Evolutionary conservation across 176 grass and related monocot genomes (phyloP), one percentile per base, ranked within the genome.

Genomic region (Canna indica): DNA sequence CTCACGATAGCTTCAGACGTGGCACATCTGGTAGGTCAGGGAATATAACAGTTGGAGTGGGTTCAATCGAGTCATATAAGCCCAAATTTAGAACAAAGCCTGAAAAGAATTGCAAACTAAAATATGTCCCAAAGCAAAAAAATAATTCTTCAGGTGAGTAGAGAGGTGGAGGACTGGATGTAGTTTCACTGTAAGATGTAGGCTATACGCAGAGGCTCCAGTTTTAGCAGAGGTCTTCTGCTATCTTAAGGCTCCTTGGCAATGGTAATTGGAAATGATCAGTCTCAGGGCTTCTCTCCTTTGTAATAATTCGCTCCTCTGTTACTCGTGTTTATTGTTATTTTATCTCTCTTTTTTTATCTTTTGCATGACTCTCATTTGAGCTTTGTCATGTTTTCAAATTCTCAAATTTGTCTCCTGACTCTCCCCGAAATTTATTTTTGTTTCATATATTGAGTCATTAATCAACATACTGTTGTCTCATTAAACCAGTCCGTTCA

Each of bases 161-260:
- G 32, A 25, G 38, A 29, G 15, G 1, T 32, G 65, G 20, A 4
- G 38, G n/a, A n/a, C n/a, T n/a, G n/a, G n/a, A n/a, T 61, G 38
- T 25, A 54, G 62, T 35, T 66, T 70, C 67, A 77, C n/a, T 24
- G 26, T 59, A 31, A 60, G n/a, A 59, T 74, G 36, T 45, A 29
- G 36, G 20, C 24, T 76, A 53, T 17, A 44, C 45, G 60, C 41
- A 68, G 72, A 67, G 66, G 67, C 71, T 69, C 62, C 64, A 33
- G 70, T 78, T 83, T 75, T 80, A 68, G 38, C 30, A 76, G 38
- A 75, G 73, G 16, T 65, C 59, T 78, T 78, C 76, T 78, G 76
- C 70, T 44, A 56, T 27, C 4, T 69, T 44, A 27, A 13, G 36
- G 29, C 44, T 47, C 44, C 31, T 69, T 14, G 39, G 22, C 24